A percentile compares a stretch with the other conserved stretches of the same genome.
These are phyloP conservation scores for Tolypocladium tundrense DNA, from an alignment of 2,329 filamentous ascomycete species.

Conservation along the genomic window DNA sequence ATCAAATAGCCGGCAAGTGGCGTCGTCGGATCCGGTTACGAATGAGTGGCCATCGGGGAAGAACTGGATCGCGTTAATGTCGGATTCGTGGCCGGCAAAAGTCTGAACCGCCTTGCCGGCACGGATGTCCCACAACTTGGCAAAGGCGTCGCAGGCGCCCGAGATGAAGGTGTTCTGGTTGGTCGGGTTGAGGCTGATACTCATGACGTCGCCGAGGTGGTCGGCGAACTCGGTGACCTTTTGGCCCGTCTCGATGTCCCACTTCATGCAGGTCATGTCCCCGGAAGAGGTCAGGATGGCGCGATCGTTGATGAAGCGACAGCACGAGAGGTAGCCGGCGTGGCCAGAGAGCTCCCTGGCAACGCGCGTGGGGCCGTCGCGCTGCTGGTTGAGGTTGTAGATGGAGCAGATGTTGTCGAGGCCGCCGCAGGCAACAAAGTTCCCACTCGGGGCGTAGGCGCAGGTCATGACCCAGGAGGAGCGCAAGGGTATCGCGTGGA, in stretches of 20 bases:
- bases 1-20: slow-evolving; percentile 93
- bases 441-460: slow-evolving; percentile 95
- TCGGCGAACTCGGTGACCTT: slow-evolving; percentile 98
- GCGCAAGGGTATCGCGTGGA: slow-evolving; percentile 92
- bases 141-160: slow-evolving; percentile 97
- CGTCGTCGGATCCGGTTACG: slow-evolving; percentile 94
- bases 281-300: slow-evolving; percentile 96
- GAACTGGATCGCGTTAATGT: slow-evolving; percentile 99
- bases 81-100: slow-evolving; percentile 94
- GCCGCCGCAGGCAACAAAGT: slow-evolving; percentile 97
- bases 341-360: slow-evolving; percentile 93
- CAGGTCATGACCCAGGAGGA: slow-evolving; percentile 99
- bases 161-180: slow-evolving; percentile 99
- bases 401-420: slow-evolving; percentile 99
- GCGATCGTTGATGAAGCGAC: slow-evolving; percentile 96
- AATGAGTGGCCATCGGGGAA: slow-evolving; percentile 99
- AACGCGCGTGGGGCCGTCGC: slow-evolving; percentile 94
- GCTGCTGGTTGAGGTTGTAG: slow-evolving; percentile 90
- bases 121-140: slow-evolving; percentile 97
- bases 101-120: slow-evolving; percentile 98
- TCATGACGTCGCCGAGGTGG: slow-evolving; percentile 98
- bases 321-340: slow-evolving; percentile 95
- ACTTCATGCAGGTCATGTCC: slow-evolving; percentile 99
- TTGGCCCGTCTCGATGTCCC: slow-evolving; percentile 96
- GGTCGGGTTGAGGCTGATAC: slow-evolving; percentile 97